Percentiles rank a stretch among this genome's conserved stretches.
Conservation (phyloP, 768 basidiomycete species). For the Tremella fuciformis region DNA sequence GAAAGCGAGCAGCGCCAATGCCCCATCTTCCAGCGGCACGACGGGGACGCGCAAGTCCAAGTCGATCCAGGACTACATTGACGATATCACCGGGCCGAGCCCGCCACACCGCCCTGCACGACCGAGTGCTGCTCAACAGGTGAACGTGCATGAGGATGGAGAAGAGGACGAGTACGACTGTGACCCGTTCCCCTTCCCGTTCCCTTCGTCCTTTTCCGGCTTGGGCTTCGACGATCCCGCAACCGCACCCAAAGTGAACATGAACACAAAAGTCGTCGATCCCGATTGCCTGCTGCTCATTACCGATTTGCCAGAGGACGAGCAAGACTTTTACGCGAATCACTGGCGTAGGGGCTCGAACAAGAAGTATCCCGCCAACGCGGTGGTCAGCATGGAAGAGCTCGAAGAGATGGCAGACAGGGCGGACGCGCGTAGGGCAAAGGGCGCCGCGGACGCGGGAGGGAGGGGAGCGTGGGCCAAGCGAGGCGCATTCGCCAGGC, state of each 20-base stretch:
- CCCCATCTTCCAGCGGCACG: not conserved
- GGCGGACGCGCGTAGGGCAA: not conserved
- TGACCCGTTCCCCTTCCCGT: constrained; percentile 3
- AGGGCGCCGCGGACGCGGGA: not conserved
- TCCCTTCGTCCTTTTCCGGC: not conserved
- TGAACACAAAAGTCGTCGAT: not conserved
- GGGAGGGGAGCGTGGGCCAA: not conserved
- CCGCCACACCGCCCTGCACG: no score
- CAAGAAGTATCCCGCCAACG: not conserved
- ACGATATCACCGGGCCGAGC: no score
- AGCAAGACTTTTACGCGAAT: constrained; percentile 34
- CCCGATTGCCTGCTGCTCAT: constrained; percentile 1
- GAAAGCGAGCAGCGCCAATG: not conserved
- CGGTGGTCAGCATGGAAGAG: not conserved
- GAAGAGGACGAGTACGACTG: constrained; percentile 2
- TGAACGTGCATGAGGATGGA: not conserved
- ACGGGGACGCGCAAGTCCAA: not conserved
- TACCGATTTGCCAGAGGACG: not conserved
- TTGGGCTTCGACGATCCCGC: not conserved
- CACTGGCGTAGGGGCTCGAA: constrained; percentile 42
- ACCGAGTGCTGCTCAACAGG: not conserved
- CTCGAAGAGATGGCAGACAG: not conserved
- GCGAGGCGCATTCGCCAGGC: constrained; percentile 6
- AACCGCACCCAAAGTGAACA: not conserved
- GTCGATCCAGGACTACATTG: not conserved